phyloP scores from a whole-genome alignment of 2,329 filamentous ascomycete genomes.

The Xenosphaeropsis pyriputrescens region DNA sequence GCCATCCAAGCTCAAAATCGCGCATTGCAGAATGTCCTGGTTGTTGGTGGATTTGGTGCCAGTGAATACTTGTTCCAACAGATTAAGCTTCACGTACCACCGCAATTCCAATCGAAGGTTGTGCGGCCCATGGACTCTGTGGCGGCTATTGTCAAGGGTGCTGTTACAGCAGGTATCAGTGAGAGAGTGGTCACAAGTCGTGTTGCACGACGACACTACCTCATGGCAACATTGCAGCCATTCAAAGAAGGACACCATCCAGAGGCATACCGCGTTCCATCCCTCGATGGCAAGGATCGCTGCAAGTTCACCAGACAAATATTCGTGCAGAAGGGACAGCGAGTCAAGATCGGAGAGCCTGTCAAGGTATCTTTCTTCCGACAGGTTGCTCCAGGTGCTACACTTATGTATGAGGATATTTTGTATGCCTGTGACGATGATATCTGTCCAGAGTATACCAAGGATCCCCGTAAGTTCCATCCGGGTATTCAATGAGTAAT shows the following conservation, averaged over 20 bases:
- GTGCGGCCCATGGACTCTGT: conserved; percentile 98
- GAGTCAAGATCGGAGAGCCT: conserved; percentile 97
- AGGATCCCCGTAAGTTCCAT: conserved; percentile 80
- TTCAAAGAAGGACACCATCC: conserved; percentile 99
- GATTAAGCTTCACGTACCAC: conserved; percentile 95
- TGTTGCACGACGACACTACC: conserved; percentile 92
- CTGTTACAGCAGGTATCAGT: conserved; percentile 93
- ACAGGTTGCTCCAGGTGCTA: conserved; percentile 91
- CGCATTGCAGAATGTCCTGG: conserved; percentile 84
- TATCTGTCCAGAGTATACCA: conserved; percentile 95
- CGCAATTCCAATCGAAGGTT: conserved; percentile 96
- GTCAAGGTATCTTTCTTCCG: conserved; percentile 98
- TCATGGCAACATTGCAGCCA: conserved; percentile 96
- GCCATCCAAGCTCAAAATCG: conserved; percentile 97
- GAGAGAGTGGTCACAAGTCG: conserved; percentile 94
- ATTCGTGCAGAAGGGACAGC: conserved; percentile 95
- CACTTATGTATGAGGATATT: conserved; percentile 98
- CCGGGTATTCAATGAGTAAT: background rate
- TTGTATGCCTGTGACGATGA: conserved; percentile 96
- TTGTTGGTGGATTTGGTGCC: conserved; percentile 95
- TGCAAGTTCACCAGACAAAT: conserved; percentile 99
- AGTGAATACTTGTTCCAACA: conserved; percentile 99
- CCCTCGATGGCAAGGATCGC: conserved; percentile 88
- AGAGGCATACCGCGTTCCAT: conserved; percentile 93
- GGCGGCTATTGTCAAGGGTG: conserved; percentile 95